Evolutionary conservation across 371 early-diverging fungal species (phyloP).

Genomic region (Rhizopus arrhizus): DNA sequence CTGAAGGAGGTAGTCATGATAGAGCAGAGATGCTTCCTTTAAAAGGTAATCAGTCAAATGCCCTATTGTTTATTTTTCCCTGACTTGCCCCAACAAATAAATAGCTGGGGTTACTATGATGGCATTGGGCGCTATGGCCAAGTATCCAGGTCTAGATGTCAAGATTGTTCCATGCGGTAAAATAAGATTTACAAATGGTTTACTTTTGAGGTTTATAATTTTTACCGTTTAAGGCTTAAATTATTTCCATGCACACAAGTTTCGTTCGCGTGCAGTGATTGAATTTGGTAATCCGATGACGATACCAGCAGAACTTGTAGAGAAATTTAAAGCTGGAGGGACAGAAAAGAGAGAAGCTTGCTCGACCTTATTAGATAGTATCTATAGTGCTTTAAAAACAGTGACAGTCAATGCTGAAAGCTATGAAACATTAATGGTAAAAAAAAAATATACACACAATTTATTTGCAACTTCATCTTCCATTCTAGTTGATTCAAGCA

Average conservation of each 20-base stretch:
- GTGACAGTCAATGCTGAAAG: constrained; percentile 92
- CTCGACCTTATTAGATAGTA: constrained; percentile 69
- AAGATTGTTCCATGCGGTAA: constrained; percentile 88
- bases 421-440: constrained; percentile 87
- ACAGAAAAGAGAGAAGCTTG: constrained; percentile 78
- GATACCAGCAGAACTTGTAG: constrained; percentile 73
- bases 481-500: constrained; percentile 79
- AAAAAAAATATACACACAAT: neutral
- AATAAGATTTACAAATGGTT: neutral
- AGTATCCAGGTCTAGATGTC: constrained; percentile 79
- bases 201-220: neutral
- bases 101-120: constrained; percentile 81
- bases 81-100: neutral
- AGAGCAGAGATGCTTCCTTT: constrained; percentile 91
- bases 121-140: constrained; percentile 90
- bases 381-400: constrained; percentile 73
- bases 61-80: neutral
- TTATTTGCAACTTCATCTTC: neutral
- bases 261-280: constrained; percentile 92
- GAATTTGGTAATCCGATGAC: constrained; percentile 91
- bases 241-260: constrained; percentile 94
- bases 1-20: constrained; percentile 96
- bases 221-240: constrained; percentile 52
- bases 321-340: constrained; percentile 81
- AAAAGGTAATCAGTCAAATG: constrained; percentile 60